Evolutionary conservation across 257 asterid species (phyloP).

Genomic region (Primulina eburnea): DNA sequence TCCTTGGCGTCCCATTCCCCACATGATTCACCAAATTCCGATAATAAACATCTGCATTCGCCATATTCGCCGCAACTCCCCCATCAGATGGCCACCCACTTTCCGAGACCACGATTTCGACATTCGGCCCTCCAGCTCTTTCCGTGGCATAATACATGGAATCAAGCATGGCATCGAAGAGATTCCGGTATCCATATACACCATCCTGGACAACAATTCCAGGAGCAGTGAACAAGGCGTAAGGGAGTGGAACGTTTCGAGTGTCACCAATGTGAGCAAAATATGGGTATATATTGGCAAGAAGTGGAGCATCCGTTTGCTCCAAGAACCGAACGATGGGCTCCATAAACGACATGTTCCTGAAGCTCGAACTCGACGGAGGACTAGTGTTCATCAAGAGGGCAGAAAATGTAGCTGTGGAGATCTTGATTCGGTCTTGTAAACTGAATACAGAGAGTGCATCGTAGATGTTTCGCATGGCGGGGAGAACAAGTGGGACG

Average conservation of each 20-base stretch:
- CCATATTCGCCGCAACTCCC: background rate
- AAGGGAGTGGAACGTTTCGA: background rate
- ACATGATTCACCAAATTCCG: too few species aligned
- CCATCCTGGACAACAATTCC: background rate
- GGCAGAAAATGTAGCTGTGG: constrained; percentile 30
- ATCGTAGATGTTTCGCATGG: constrained; percentile 31
- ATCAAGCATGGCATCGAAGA: too few species aligned
- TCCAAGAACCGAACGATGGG: constrained; percentile 30
- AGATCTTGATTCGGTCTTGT: constrained; percentile 32
- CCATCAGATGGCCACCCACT: constrained; percentile 42
- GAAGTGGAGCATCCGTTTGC: constrained; percentile 20
- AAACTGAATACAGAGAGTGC: constrained; percentile 12
- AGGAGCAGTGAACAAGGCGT: constrained; percentile 28
- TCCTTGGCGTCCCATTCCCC: constrained; percentile 36
- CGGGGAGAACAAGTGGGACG: constrained; percentile 24
- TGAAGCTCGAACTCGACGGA: constrained; percentile 26
- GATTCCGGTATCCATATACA: too few species aligned
- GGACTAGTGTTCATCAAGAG: constrained; percentile 30
- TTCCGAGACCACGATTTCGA: constrained; percentile 8
- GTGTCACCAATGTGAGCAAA: constrained; percentile 21
- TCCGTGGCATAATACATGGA: too few species aligned
- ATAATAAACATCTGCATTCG: too few species aligned
- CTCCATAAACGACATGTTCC: constrained; percentile 8
- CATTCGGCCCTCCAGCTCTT: too few species aligned
- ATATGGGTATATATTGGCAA: constrained; percentile 46